Percentiles rank a stretch among this genome's conserved stretches.
These are phyloP conservation scores for Sparassis latifolia DNA, from an alignment of 1,284 basidiomycete genomes.

Conservation along the genomic window DNA sequence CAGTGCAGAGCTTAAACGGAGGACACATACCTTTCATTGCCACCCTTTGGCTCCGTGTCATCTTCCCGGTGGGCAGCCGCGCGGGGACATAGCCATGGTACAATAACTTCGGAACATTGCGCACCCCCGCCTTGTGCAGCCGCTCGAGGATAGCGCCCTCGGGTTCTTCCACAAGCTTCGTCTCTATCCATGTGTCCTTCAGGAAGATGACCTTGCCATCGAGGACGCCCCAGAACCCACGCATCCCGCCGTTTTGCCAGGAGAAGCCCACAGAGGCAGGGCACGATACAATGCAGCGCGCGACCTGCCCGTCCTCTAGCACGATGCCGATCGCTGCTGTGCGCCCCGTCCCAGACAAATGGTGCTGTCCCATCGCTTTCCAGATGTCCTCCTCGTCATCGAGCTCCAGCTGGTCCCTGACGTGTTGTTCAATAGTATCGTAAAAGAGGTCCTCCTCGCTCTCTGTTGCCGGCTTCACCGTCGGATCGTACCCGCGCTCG, in stretches of 20 bases:
- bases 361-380: not conserved
- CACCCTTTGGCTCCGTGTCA: not conserved
- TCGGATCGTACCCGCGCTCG: not conserved
- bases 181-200: constrained; percentile 11
- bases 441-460: constrained; percentile 4
- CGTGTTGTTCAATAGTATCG: not conserved
- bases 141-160: constrained; percentile 5
- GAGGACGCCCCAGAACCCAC: constrained; percentile 9
- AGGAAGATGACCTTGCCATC: constrained; percentile 1
- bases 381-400: not conserved
- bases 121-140: not conserved
- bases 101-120: constrained; percentile 6
- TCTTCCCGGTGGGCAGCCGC: not conserved
- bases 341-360: not conserved
- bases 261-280: constrained; percentile 1
- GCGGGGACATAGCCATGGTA: constrained; percentile 5
- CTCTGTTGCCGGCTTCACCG: not conserved
- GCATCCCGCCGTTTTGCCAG: constrained; percentile 4
- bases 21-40: not conserved
- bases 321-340: not conserved
- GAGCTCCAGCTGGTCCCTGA: constrained; percentile 2
- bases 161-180: not conserved
- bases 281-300: constrained; percentile 4
- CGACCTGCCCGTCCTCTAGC: not conserved
- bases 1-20: not conserved